phyloP scores from a whole-genome alignment of 495 filamentous ascomycete genomes.

The Penicillium subrubescens region DNA sequence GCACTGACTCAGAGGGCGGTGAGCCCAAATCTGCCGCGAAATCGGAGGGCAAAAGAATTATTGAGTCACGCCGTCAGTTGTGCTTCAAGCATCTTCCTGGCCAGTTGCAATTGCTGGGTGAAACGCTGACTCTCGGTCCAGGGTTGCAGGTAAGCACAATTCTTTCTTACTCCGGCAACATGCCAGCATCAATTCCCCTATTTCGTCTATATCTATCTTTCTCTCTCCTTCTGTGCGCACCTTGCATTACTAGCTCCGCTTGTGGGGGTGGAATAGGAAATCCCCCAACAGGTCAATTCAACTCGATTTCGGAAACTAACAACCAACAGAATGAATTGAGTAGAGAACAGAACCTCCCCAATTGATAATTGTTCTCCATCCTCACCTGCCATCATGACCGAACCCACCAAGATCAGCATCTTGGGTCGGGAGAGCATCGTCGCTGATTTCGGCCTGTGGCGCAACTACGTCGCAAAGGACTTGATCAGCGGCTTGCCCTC shows the following conservation, averaged over 20 bases:
- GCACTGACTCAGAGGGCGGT: conserved; percentile 28
- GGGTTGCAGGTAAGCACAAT: conserved; percentile 20
- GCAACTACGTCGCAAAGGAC: conserved; percentile 77
- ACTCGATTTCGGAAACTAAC: conserved; percentile 18
- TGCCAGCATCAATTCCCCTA: background rate
- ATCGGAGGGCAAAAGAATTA: conserved; percentile 38
- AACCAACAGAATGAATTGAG: conserved; percentile 41
- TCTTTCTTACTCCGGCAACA: background rate
- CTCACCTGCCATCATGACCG: conserved; percentile 34
- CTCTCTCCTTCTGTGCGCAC: conserved; percentile 3
- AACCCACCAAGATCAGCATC: conserved; percentile 55
- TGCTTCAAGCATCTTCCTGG: conserved; percentile 21
- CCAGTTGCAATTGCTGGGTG: conserved; percentile 12
- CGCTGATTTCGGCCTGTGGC: conserved; percentile 91
- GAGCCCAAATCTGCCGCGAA: conserved; percentile 32
- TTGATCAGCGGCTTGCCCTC: conserved; percentile 75
- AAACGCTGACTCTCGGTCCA: conserved; percentile 20
- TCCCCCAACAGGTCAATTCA: conserved; percentile 5
- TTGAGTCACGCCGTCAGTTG: conserved; percentile 26
- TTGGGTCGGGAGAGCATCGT: conserved; percentile 78
- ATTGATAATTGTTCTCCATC: conserved; percentile 5
- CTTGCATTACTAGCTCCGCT: conserved; percentile 27
- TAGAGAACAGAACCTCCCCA: conserved; percentile 12
- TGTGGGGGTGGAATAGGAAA: conserved; percentile 22
- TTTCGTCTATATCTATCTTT: background rate